phyloP scores from a whole-genome alignment of 2,329 filamentous ascomycete species.

The Colletotrichum caudatum region DNA sequence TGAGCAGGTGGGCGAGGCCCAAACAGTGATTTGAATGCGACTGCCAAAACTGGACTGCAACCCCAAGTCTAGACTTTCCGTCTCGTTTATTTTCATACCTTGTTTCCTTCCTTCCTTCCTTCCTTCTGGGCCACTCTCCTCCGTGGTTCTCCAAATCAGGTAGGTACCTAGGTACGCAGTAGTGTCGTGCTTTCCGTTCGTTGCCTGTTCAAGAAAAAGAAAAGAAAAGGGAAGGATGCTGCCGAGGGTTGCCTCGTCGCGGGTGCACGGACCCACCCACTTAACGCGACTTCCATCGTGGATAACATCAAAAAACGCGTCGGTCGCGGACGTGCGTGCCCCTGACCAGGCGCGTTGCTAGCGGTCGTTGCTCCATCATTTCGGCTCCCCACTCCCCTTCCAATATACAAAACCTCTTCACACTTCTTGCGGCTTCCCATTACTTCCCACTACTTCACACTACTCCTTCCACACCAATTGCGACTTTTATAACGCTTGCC shows the following conservation, averaged over 20 bases:
- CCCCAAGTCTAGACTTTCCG: not conserved
- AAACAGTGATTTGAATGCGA: not conserved
- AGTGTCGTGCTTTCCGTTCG: not conserved
- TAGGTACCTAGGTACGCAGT: not conserved
- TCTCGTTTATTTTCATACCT: not conserved
- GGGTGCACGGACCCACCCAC: constrained; percentile 33
- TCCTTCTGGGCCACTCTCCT: not conserved
- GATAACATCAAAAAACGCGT: constrained; percentile 33
- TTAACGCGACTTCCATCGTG: constrained; percentile 39
- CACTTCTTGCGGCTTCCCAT: constrained; percentile 27
- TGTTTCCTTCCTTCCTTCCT: not conserved
- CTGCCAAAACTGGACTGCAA: constrained; percentile 14
- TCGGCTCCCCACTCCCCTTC: constrained; percentile 39
- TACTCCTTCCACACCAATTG: constrained; percentile 7
- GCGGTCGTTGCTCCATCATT: constrained; percentile 32
- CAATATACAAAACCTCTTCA: constrained; percentile 39
- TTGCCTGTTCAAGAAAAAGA: not conserved
- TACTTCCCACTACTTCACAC: not conserved
- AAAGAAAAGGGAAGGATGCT: not conserved
- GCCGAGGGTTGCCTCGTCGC: constrained; percentile 31
- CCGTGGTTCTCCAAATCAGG: no score
- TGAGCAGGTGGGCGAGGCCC: constrained; percentile 11
- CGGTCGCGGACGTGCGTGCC: constrained; percentile 26
- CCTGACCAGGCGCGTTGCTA: constrained; percentile 35
- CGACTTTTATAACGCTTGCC: constrained; percentile 18